These are phyloP conservation scores for Phytophthora sp. DNA, from an alignment of 352 stramenopile genomes.

Conservation along the genomic window DNA sequence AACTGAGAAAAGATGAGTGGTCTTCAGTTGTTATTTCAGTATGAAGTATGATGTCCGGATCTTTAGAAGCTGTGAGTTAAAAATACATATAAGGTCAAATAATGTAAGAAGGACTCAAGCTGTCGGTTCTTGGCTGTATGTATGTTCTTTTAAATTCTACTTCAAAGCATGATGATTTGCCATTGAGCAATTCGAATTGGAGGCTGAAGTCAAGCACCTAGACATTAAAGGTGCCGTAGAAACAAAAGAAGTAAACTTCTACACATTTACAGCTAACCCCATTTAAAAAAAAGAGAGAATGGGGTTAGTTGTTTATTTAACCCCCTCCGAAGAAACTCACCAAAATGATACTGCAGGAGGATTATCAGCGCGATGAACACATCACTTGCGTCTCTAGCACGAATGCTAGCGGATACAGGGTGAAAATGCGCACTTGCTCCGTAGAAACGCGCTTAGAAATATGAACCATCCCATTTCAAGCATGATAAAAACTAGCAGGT, in stretches of 20 bases:
- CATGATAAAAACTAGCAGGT: conserved; percentile 23
- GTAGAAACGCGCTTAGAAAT: conserved; percentile 24
- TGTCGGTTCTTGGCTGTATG: too few species aligned
- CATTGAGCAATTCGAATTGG: conserved; percentile 12
- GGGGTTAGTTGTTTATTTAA: too few species aligned
- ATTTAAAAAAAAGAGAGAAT: too few species aligned
- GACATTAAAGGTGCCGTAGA: neutral
- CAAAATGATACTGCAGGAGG: conserved; percentile 26
- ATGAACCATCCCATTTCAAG: conserved; percentile 44
- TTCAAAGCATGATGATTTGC: neutral
- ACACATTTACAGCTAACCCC: too few species aligned
- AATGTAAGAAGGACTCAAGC: too few species aligned
- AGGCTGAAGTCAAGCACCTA: conserved; percentile 21
- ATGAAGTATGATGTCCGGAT: too few species aligned
- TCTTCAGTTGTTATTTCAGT: too few species aligned
- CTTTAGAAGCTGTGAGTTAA: too few species aligned
- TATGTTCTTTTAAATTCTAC: neutral
- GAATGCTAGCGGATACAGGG: conserved; percentile 43
- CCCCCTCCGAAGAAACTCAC: too few species aligned
- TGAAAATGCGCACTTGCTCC: conserved; percentile 36
- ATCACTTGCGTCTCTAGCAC: conserved; percentile 41
- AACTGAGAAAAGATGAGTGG: too few species aligned
- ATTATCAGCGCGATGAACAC: conserved; percentile 1
- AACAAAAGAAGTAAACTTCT: neutral
- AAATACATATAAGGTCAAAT: too few species aligned